Evolutionary conservation across 768 basidiomycete genomes (phyloP), one percentile per base, ranked within the genome.

Genomic region (Gymnopilus junonius): DNA sequence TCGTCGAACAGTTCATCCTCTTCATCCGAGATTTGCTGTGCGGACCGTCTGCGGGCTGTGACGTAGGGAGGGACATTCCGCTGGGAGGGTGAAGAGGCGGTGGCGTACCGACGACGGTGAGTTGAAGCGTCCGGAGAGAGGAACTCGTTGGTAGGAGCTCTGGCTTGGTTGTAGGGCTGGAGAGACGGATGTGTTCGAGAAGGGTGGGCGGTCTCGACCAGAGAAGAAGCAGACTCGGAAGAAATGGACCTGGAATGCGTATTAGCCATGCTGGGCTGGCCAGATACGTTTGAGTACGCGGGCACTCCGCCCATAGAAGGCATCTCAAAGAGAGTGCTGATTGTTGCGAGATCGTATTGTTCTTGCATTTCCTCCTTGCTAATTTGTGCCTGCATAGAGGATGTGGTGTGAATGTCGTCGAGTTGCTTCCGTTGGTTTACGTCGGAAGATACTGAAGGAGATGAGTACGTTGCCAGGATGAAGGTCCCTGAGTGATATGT

Each of bases 61-160:
- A 89, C 89, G 42, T 83, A 87, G 0, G 84, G 85, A 4, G 89
- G 89, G 27, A 91, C 74, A 35, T 87, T 85, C 74, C 91, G 93
- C 53, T 87, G 81, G 29, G 91, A 91, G 0, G 92, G 93, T 2
- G 80, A 69, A 0, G 90, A 92, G 0, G 89, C 85, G 0, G 82
- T 79, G 15, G 85, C 66, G 67, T 93, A 94, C 20, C 82, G 82
- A 60, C 90, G 85, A 1, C 82, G 34, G 71, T 94, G 92, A 6
- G 87, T 90, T 0, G 92, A 90, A 1, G 92, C 91, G 58, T 92
- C 87, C 67, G 87, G 69, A 8, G 89, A 82, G n/a, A 93, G 83
- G 25, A 91, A 80, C 3, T 81, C 68, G 21, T 83, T 82, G 1
- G 90, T 86, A 8, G 51, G 40, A 32, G 56, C 37, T 15, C 50